Percentiles rank a stretch among this genome's conserved stretches.
These are phyloP conservation scores for Lathyrus oleraceus DNA, from an alignment of 306 rosid species.

Conservation along the genomic window DNA sequence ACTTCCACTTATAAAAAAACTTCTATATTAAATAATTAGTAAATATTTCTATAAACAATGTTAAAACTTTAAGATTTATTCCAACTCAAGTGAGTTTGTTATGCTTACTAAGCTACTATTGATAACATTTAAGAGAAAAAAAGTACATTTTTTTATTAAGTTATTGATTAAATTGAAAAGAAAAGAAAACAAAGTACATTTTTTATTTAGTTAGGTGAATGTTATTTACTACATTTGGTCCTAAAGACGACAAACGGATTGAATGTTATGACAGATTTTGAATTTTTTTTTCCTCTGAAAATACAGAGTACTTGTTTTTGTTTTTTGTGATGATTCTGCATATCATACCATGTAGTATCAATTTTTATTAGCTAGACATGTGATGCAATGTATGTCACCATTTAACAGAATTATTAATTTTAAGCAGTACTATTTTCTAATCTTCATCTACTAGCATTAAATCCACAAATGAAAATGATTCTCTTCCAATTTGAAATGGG, in stretches of 20 bases:
- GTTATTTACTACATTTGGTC: conserved; percentile 43
- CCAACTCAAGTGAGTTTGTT: too few relatives aligned
- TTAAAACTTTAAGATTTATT: too few relatives aligned
- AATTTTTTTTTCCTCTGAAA: neutral
- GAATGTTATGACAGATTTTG: conserved; percentile 10
- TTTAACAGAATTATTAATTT: neutral
- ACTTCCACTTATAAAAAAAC: too few relatives aligned
- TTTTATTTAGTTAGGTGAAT: conserved; percentile 41
- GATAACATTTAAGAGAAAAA: too few relatives aligned
- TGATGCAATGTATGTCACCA: too few relatives aligned
- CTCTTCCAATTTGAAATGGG: neutral
- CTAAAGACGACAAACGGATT: conserved; percentile 1
- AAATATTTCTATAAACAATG: too few relatives aligned
- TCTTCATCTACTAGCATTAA: neutral
- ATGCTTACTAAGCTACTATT: too few relatives aligned
- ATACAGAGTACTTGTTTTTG: neutral
- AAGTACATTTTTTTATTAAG: too few relatives aligned
- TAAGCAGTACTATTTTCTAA: neutral
- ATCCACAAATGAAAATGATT: neutral
- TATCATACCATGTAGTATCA: neutral
- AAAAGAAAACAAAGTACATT: neutral
- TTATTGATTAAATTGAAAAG: neutral
- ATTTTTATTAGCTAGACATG: neutral
- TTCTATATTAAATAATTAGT: too few relatives aligned
- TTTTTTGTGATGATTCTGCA: neutral